These are phyloP conservation scores for Diplodia corticola DNA, from an alignment of 2,329 filamentous ascomycete species.

Conservation along the genomic window DNA sequence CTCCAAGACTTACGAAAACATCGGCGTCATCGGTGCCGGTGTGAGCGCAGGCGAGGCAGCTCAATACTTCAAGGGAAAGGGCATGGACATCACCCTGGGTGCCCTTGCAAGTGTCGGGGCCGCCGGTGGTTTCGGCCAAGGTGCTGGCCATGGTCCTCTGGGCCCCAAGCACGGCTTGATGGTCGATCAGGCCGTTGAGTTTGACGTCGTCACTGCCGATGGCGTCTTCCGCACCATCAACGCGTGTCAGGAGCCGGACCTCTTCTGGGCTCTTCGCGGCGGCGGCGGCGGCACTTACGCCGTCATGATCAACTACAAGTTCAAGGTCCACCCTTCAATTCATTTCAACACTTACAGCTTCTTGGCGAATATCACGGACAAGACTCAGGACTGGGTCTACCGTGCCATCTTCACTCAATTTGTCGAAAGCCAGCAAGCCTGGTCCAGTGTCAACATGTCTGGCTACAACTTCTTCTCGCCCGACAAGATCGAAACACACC, in stretches of 20 bases:
- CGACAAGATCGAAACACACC: slow-evolving; percentile 36
- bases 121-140: slow-evolving; percentile 46
- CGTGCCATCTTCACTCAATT: slow-evolving; percentile 35
- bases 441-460: slow-evolving; percentile 34
- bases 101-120: slow-evolving; percentile 37
- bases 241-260: slow-evolving; percentile 37
- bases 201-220: slow-evolving; percentile 41
- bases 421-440: slow-evolving; percentile 34
- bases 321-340: slow-evolving; percentile 37
- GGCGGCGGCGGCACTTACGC: slow-evolving; percentile 35
- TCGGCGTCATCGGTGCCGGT: slow-evolving; percentile 14
- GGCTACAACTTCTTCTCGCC: slow-evolving; percentile 40
- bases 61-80: slow-evolving; percentile 10
- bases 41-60: slow-evolving; percentile 30
- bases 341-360: slow-evolving; percentile 41
- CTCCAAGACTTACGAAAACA: neutral
- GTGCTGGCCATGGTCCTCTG: slow-evolving; percentile 47
- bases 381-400: slow-evolving; percentile 35
- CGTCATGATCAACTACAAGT: slow-evolving; percentile 37
- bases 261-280: slow-evolving; percentile 36
- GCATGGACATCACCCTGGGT: slow-evolving; percentile 21
- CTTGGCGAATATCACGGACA: slow-evolving; percentile 35
- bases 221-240: slow-evolving; percentile 38
- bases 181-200: slow-evolving; percentile 39
- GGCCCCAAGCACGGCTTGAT: slow-evolving; percentile 40